These are phyloP conservation scores for Curvularia eragrostidis DNA, from an alignment of 2,329 filamentous ascomycete genomes.

Conservation along the genomic window DNA sequence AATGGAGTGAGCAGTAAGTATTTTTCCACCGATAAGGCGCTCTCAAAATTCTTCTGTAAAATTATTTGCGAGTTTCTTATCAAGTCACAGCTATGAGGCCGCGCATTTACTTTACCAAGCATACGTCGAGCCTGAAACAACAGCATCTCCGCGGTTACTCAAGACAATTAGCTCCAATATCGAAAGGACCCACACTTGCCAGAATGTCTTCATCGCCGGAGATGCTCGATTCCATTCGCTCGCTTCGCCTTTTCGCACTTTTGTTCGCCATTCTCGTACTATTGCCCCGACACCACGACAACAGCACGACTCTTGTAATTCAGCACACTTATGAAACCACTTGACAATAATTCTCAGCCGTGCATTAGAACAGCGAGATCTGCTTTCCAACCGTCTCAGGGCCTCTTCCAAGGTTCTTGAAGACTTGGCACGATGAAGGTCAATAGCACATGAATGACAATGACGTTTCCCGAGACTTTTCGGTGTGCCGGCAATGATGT, in stretches of 20 bases:
- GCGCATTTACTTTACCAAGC: neutral
- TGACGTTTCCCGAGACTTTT: slow-evolving; percentile 16
- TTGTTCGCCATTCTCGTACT: slow-evolving; percentile 7
- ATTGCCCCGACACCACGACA: slow-evolving; percentile 22
- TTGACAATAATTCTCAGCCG: neutral
- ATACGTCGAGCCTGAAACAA: neutral
- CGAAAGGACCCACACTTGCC: slow-evolving; percentile 2
- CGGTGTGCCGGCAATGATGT: neutral
- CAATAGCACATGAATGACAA: slow-evolving; percentile 6
- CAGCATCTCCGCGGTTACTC: slow-evolving; percentile 14
- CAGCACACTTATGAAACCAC: neutral
- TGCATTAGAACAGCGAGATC: neutral
- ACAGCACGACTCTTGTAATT: slow-evolving; percentile 14
- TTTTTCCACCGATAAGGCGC: neutral
- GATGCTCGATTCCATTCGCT: slow-evolving; percentile 1
- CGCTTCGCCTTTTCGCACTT: neutral
- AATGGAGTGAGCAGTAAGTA: neutral
- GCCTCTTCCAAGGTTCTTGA: neutral
- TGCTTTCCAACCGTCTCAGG: neutral
- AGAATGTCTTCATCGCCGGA: slow-evolving; percentile 2
- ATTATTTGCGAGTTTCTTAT: neutral
- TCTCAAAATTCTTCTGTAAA: neutral
- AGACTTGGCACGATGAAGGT: neutral
- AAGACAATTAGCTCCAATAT: slow-evolving; percentile 6
- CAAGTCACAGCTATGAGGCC: neutral